A percentile compares a stretch with the other conserved stretches of the same genome.
Evolutionary conservation across 169 alveolate genomes (phyloP).

Genomic region (Plasmodium fragile): DNA sequence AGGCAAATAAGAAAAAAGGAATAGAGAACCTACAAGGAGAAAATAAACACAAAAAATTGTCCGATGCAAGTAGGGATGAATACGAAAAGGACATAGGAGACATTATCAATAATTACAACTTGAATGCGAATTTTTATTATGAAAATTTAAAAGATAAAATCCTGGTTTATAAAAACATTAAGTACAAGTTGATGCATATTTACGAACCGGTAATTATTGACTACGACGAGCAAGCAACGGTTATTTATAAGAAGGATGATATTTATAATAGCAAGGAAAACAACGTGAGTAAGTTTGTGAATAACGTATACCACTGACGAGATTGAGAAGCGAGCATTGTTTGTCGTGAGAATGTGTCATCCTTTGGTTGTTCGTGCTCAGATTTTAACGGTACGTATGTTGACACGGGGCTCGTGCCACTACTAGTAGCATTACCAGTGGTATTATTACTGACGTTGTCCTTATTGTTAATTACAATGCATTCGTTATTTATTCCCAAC

Average conservation of each 20-base stretch:
- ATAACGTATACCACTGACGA: slow-evolving; percentile 55
- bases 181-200: slow-evolving; percentile 39
- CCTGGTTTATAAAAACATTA: slow-evolving; percentile 41
- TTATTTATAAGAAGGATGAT: slow-evolving; percentile 72
- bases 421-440: neutral
- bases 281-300: slow-evolving; percentile 64
- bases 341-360: neutral
- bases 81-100: slow-evolving; percentile 53
- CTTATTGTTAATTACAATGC: neutral
- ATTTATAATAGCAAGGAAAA: slow-evolving; percentile 67
- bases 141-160: slow-evolving; percentile 63
- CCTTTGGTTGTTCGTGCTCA: neutral
- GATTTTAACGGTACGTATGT: neutral
- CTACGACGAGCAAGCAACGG: slow-evolving; percentile 75
- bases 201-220: slow-evolving; percentile 68
- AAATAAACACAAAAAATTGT: slow-evolving; percentile 10
- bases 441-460: neutral
- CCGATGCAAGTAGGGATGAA: slow-evolving; percentile 26
- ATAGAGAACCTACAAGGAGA: slow-evolving; percentile 10
- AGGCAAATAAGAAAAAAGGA: slow-evolving; percentile 17
- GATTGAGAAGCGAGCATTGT: neutral
- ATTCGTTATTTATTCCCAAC: neutral
- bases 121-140: slow-evolving; percentile 30
- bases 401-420: neutral
- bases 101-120: slow-evolving; percentile 48